A percentile compares a stretch with the other conserved stretches of the same genome.
These are phyloP conservation scores for Colletotrichum musae DNA, from an alignment of 2,329 filamentous ascomycete genomes.

Conservation along the genomic window DNA sequence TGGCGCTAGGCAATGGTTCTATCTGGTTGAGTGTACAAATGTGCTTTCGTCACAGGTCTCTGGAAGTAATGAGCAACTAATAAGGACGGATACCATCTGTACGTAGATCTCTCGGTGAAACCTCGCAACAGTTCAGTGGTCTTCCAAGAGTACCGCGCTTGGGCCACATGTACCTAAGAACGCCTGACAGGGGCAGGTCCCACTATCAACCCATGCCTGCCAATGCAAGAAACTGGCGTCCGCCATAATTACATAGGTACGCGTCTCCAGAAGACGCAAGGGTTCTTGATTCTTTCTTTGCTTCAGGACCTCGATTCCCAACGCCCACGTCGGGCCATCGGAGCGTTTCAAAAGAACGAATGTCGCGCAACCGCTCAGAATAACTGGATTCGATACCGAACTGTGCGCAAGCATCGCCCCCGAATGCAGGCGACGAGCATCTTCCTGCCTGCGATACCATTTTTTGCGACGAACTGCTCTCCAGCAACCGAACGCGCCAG, in stretches of 20 bases:
- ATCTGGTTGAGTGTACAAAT: too few species aligned
- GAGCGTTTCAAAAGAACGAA: background rate
- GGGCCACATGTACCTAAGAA: conserved; percentile 3
- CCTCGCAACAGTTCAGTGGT: too few species aligned
- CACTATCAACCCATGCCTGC: conserved; percentile 18
- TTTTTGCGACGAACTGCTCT: conserved; percentile 8
- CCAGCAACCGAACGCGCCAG: background rate
- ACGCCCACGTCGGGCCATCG: background rate
- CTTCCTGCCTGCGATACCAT: background rate
- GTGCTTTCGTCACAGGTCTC: too few species aligned
- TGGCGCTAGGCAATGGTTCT: too few species aligned
- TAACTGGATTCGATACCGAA: too few species aligned
- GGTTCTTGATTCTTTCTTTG: conserved; percentile 17
- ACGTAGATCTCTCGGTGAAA: too few species aligned
- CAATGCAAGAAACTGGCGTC: background rate
- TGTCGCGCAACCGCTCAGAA: background rate
- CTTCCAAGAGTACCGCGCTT: background rate
- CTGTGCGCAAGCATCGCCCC: background rate
- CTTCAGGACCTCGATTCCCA: background rate
- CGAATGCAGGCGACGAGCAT: conserved; percentile 1
- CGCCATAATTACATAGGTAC: background rate
- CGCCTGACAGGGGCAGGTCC: conserved; percentile 10
- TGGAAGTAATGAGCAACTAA: too few species aligned
- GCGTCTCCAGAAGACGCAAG: conserved; percentile 27
- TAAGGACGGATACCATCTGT: too few species aligned